These are phyloP conservation scores for Fusarium sp. DNA, from an alignment of 2,329 filamentous ascomycete species.

Conservation along the genomic window DNA sequence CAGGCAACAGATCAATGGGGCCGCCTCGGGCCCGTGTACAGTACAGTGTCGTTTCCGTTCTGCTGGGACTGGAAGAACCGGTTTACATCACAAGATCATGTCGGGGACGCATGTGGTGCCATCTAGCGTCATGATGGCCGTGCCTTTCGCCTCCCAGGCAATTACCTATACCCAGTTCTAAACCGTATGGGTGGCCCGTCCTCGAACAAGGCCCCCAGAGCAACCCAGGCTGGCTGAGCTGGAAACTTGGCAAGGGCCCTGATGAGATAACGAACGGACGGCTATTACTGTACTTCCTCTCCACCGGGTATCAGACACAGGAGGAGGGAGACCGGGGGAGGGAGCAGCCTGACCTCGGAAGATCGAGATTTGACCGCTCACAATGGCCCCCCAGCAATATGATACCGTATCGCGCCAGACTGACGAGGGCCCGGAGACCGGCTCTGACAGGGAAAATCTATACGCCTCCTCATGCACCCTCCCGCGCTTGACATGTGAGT, in stretches of 20 bases:
- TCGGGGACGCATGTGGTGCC: slow-evolving; percentile 30
- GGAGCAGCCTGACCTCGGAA: slow-evolving; percentile 18
- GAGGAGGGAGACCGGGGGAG: neutral
- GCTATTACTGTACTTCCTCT: slow-evolving; percentile 12
- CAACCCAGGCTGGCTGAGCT: slow-evolving; percentile 13
- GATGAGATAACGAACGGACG: slow-evolving; percentile 30
- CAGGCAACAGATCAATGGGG: slow-evolving; percentile 26
- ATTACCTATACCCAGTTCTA: slow-evolving; percentile 17
- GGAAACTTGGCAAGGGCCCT: slow-evolving; percentile 28
- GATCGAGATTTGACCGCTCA: slow-evolving; percentile 33
- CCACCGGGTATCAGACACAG: slow-evolving; percentile 3
- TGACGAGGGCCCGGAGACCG: slow-evolving; percentile 17
- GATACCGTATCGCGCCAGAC: slow-evolving; percentile 39
- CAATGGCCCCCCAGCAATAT: slow-evolving; percentile 25
- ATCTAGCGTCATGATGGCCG: slow-evolving; percentile 37
- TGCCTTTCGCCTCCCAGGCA: slow-evolving; percentile 13
- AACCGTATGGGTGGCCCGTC: slow-evolving; percentile 21
- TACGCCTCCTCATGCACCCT: slow-evolving; percentile 35
- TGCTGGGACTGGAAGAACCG: slow-evolving; percentile 24
- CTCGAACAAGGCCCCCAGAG: slow-evolving; percentile 20
- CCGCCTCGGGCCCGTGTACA: slow-evolving; percentile 10
- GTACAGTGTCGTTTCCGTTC: slow-evolving; percentile 27
- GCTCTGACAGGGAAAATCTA: slow-evolving; percentile 28
- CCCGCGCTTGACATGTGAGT: slow-evolving; percentile 47
- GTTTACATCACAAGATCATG: slow-evolving; percentile 10